Percentiles rank a stretch among this genome's conserved stretches.
phyloP scores from a whole-genome alignment of 169 alveolate species.

The Eimeria mitis region DNA sequence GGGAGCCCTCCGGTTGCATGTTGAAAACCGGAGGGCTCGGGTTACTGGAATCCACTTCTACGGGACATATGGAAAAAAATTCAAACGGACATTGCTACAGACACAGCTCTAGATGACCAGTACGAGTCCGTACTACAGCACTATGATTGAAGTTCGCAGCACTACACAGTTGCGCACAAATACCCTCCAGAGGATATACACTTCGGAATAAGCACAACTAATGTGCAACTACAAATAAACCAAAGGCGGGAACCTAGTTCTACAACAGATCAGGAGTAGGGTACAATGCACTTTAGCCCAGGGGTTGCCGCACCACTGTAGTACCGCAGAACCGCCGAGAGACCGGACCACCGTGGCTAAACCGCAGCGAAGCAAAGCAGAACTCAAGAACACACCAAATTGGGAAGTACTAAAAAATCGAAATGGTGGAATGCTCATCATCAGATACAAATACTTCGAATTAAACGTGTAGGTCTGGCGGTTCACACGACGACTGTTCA shows the following conservation, averaged over 20 bases:
- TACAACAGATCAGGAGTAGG: not conserved
- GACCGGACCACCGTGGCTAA: conserved; percentile 17
- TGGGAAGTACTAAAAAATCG: not conserved
- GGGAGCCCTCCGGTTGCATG: conserved; percentile 41
- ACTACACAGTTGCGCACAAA: not conserved
- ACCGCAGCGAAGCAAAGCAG: not conserved
- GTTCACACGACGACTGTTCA: not conserved
- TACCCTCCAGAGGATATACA: not conserved
- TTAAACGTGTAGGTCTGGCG: not conserved
- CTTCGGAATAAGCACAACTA: not conserved
- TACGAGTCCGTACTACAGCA: not conserved
- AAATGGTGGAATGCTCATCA: not conserved
- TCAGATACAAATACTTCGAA: not conserved
- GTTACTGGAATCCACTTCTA: not conserved
- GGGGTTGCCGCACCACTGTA: not conserved
- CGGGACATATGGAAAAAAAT: not conserved
- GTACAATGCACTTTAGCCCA: not conserved
- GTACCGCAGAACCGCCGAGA: not conserved
- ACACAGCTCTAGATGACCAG: not conserved
- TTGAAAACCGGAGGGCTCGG: conserved; percentile 5
- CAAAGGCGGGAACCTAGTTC: not conserved
- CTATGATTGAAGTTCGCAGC: too few species aligned
- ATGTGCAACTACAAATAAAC: not conserved
- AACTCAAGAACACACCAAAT: not conserved
- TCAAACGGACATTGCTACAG: not conserved